A percentile compares a stretch with the other conserved stretches of the same genome.
These are phyloP conservation scores for Picea glauca DNA, from an alignment of 75 land plant species.

Conservation along the genomic window DNA sequence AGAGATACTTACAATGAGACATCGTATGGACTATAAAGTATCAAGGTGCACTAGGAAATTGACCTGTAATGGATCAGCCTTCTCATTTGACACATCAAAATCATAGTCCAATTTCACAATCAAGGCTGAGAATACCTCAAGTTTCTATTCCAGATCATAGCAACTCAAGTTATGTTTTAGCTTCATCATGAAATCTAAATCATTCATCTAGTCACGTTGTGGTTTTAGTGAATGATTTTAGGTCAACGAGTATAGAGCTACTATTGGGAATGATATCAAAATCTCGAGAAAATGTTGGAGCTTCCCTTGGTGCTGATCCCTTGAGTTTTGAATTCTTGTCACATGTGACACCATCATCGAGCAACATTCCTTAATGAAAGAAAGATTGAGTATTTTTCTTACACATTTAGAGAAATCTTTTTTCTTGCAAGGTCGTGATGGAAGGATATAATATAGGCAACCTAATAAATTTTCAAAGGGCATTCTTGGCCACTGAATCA, in stretches of 20 bases:
- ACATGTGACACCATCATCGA: neutral
- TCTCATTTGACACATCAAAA: constrained; percentile 10
- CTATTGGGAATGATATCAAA: neutral
- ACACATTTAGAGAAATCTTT: too few species aligned
- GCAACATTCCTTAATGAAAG: neutral
- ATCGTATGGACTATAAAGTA: neutral
- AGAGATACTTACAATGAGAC: neutral
- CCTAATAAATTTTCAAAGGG: too few species aligned
- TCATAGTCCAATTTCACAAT: neutral
- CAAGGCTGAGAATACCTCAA: constrained; percentile 5
- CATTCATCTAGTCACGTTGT: neutral
- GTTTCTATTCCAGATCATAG: neutral
- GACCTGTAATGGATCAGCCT: neutral
- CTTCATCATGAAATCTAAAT: too few species aligned
- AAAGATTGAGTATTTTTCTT: too few species aligned
- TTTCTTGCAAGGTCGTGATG: too few species aligned
- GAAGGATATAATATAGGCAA: too few species aligned
- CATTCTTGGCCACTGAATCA: too few species aligned
- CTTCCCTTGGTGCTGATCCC: neutral
- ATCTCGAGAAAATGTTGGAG: neutral
- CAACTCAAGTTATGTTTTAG: neutral
- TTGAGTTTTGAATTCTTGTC: constrained; percentile 9
- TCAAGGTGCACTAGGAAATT: constrained; percentile 2
- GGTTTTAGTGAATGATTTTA: neutral
- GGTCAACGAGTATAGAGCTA: neutral